These are phyloP conservation scores for Fusarium sp. DNA, from an alignment of 2,329 filamentous ascomycete species.

Conservation along the genomic window DNA sequence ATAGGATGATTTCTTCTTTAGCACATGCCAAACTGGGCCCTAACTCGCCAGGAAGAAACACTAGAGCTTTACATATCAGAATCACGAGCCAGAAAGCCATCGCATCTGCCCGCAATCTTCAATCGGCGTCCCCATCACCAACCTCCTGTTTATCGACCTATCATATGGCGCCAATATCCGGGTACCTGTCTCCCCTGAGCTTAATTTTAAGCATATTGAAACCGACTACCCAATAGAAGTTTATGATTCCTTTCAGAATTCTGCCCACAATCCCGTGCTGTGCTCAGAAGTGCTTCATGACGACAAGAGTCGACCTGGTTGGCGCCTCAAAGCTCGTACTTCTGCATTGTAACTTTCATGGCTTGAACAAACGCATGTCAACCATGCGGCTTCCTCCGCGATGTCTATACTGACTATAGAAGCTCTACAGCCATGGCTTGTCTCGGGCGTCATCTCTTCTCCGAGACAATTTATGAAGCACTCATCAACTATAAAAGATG, in stretches of 20 bases:
- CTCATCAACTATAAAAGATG: neutral
- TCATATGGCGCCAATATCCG: neutral
- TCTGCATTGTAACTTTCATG: neutral
- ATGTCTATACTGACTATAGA: neutral
- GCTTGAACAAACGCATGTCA: neutral
- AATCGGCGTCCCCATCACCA: neutral
- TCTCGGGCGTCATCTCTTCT: neutral
- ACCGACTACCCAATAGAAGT: neutral
- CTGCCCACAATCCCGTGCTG: neutral
- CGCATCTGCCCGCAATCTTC: neutral
- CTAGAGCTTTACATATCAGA: neutral
- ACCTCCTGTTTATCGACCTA: neutral
- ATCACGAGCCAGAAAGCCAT: neutral
- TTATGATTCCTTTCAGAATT: neutral
- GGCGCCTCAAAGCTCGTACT: neutral
- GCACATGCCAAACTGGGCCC: no score
- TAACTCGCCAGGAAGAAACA: neutral
- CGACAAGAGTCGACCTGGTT: neutral
- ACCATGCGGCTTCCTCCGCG: constrained; percentile 2
- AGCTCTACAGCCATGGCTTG: neutral
- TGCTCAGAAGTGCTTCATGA: neutral
- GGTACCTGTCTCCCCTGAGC: neutral
- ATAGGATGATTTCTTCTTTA: neutral
- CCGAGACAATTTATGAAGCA: neutral
- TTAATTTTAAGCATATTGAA: neutral